Evolutionary conservation across 495 filamentous ascomycete genomes (phyloP), one percentile per base, ranked within the genome.

Genomic region (Lasiosphaeris hirsuta): DNA sequence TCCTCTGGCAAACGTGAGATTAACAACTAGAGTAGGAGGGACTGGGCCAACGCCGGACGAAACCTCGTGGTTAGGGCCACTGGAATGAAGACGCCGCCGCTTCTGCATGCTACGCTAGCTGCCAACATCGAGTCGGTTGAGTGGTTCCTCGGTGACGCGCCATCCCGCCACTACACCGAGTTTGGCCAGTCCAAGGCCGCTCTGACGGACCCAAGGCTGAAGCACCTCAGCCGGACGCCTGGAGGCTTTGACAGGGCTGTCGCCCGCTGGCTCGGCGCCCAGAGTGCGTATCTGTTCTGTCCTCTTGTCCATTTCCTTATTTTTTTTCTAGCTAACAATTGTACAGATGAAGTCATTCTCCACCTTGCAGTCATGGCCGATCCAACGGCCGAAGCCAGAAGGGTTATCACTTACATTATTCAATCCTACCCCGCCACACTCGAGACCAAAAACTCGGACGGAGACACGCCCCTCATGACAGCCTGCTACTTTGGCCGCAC

Each of bases 141-240:
- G 63, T 92, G 85, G 83, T 87, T 88, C 63, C 67, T 90, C 45
- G 81, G 85, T 39, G 84, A 86, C 35, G 77, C 82, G 0, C 86
- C 87, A 0, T 61, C 77, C 56, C 71, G 84, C 33, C 69, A 77
- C 43, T 92, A 91, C 61, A 63, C 74, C 10, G 77, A 86, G 39
- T 92, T 89, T 60, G 74, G 78, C 10, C 78, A 81, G 42, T 74
- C 75, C 9, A 77, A 87, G 57, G 61, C 62, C 8, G 73, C 76
- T 51, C 71, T 69, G 49, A 71, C 81, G 19, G 81, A 90, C 43
- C 67, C 76, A 39, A 73, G 78, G 11, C 55, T 90, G 19, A 76
- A 81, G 58, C 77, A 80, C 54, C 70, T 90, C 0, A 72, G 72
- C 4, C 65, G 79, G 43, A 66, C 79, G 0, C 68, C 75, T 3